Conservation (phyloP, 2,329 filamentous ascomycete species). For the Pseudophaeomoniella oleicola region DNA sequence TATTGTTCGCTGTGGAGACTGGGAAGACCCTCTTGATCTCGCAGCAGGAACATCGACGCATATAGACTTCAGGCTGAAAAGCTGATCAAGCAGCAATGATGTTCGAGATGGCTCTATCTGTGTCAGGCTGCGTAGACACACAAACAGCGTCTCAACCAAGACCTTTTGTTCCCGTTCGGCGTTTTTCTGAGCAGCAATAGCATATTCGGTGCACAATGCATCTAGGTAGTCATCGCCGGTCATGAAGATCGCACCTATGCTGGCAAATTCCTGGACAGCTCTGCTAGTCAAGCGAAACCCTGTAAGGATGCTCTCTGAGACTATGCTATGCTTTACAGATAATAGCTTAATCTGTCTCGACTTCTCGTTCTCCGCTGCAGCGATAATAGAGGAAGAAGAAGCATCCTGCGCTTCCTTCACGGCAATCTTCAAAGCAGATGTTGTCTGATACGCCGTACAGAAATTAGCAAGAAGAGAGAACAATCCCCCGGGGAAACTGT, state of each 20-base stretch:
- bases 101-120: constrained; percentile 53
- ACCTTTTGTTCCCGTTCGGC: constrained; percentile 45
- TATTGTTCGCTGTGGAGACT: constrained; percentile 40
- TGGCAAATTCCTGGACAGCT: constrained; percentile 22
- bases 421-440: constrained; percentile 35
- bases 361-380: constrained; percentile 23
- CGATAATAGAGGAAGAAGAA: constrained; percentile 18
- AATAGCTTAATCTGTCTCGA: constrained; percentile 17
- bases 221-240: constrained; percentile 82
- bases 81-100: constrained; percentile 64
- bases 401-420: constrained; percentile 36
- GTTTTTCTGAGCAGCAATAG: constrained; percentile 42
- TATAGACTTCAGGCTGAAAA: constrained; percentile 61
- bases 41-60: constrained; percentile 31
- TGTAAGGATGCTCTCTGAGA: background rate
- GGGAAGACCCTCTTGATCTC: constrained; percentile 39
- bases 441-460: constrained; percentile 51
- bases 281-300: constrained; percentile 20
- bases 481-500: constrained; percentile 39
- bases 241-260: constrained; percentile 49
- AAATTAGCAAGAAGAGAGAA: constrained; percentile 52
- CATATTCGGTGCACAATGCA: constrained; percentile 39
- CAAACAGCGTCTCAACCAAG: constrained; percentile 59
- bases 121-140: constrained; percentile 58
- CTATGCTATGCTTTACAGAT: constrained; percentile 4